phyloP scores from a whole-genome alignment of 2,329 filamentous ascomycete genomes.

The Daldinia eschscholtzii region DNA sequence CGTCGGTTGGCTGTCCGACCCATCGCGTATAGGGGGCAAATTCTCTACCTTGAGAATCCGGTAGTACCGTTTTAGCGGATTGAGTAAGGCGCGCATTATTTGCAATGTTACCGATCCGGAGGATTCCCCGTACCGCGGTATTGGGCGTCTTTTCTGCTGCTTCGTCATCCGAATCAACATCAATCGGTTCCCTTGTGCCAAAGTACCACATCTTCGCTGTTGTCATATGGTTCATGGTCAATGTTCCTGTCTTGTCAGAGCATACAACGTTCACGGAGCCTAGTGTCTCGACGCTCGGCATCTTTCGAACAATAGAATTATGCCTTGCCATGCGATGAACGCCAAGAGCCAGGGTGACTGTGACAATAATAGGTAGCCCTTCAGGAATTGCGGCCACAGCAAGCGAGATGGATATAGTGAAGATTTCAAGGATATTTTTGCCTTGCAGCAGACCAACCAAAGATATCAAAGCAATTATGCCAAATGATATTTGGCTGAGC shows the following conservation, averaged over 20 bases:
- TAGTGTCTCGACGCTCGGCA: slow-evolving; percentile 96
- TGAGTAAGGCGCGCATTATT: slow-evolving; percentile 90
- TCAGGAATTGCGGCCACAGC: slow-evolving; percentile 97
- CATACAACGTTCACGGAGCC: slow-evolving; percentile 99
- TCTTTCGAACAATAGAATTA: slow-evolving; percentile 92
- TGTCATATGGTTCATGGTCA: slow-evolving; percentile 99
- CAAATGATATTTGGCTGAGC: slow-evolving; percentile 95
- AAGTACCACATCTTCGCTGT: slow-evolving; percentile 98
- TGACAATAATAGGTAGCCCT: slow-evolving; percentile 97
- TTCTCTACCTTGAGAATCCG: slow-evolving; percentile 80
- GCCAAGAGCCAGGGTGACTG: slow-evolving; percentile 92
- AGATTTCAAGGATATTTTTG: slow-evolving; percentile 91
- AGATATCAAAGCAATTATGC: slow-evolving; percentile 92
- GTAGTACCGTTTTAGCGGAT: slow-evolving; percentile 83
- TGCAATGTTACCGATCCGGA: slow-evolving; percentile 95
- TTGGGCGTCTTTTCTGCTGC: slow-evolving; percentile 71
- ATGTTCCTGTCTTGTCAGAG: slow-evolving; percentile 95
- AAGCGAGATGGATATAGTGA: slow-evolving; percentile 96
- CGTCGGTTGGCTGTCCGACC: slow-evolving; percentile 97
- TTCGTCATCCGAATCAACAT: slow-evolving; percentile 68
- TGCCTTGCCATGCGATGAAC: slow-evolving; percentile 96
- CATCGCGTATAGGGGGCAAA: slow-evolving; percentile 82
- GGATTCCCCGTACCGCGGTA: slow-evolving; percentile 80
- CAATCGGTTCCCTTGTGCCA: slow-evolving; percentile 68
- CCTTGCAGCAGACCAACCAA: slow-evolving; percentile 91